These are phyloP conservation scores for Clitoria ternatea DNA, from an alignment of 306 rosid species.

Conservation along the genomic window DNA sequence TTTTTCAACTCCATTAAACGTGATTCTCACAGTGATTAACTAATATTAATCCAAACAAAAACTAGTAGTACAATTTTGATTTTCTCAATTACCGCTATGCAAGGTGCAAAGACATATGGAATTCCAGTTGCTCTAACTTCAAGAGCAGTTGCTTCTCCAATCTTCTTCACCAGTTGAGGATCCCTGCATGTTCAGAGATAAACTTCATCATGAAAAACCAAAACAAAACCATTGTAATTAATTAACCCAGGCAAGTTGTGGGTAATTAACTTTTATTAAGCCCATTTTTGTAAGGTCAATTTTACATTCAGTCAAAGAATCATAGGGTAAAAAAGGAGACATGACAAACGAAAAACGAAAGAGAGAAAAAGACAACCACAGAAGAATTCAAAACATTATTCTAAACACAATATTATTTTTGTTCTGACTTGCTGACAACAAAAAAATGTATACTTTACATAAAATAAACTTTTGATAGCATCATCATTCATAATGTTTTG, in stretches of 20 bases:
- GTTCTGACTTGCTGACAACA: neutral
- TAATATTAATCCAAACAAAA: too few relatives aligned
- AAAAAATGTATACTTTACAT: neutral
- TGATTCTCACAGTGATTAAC: too few relatives aligned
- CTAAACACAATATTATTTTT: neutral
- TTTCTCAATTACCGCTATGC: slow-evolving; percentile 30
- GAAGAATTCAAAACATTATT: neutral
- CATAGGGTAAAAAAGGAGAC: neutral
- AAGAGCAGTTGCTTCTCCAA: slow-evolving; percentile 42
- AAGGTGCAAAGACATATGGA: slow-evolving; percentile 34
- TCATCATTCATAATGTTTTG: neutral
- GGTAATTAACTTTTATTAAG: neutral
- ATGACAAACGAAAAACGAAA: neutral
- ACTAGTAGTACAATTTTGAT: neutral
- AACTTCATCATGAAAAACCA: too few relatives aligned
- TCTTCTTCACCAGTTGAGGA: slow-evolving; percentile 29
- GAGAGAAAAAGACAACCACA: neutral
- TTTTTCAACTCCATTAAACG: too few relatives aligned
- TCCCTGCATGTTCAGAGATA: slow-evolving; percentile 13
- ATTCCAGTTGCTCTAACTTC: slow-evolving; percentile 44
- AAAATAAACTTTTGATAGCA: neutral
- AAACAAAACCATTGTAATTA: too few relatives aligned
- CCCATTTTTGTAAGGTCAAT: neutral
- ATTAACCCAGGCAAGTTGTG: too few relatives aligned
- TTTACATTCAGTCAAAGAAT: neutral